Evolutionary conservation across 129 eudicot species (phyloP), one percentile per base, ranked within the genome.

Genomic region (Lonicera japonica): DNA sequence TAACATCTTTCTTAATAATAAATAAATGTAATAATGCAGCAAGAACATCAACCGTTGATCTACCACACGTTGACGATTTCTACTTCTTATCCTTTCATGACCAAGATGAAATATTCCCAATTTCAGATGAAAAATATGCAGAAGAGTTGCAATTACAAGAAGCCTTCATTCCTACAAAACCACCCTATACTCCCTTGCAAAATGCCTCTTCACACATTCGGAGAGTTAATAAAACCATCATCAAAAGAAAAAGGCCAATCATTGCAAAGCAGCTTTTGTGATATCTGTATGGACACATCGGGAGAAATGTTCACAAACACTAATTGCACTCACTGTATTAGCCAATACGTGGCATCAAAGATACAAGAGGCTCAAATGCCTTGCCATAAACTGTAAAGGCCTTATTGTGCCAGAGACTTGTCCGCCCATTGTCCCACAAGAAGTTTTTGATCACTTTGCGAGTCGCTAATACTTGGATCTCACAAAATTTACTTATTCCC

Each of bases 71-170:
- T 10, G 84, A 79, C 70, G 80, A 79, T 19, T 61, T 56, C 14
- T 79, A 79, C 70, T 70, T 79, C 45, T 55, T 71, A 11, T 74
- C 77, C 0, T 65, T 74, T 19, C 25, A 50, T 52, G 79, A 79
- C 21, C 47, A 74, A 13, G 77, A 79, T 1, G 67, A 70, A 48
- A 58, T 77, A 38, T 65, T 74, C 48, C 80, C 77, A 6, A 74
- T 79, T 6, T 70, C 70, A 7, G 79, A 74, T 54, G 79, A 74
- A 25, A 56, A 67, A 11, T 74, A 68, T 39, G 79, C 79, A 2
- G 18, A 54, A 8, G 62, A 68, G 41, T 14, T 74, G 1, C 50
- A 29, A 38, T 58, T 74, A 3, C 79, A 74, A 62, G 79, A 74
- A 46, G 74, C 79, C 72, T 18, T 40, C 52, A 15, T 8, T 11